A percentile compares a stretch with the other conserved stretches of the same genome.
These are phyloP conservation scores for Hyphodiscus sp. DNA, from an alignment of 2,329 filamentous ascomycete genomes.

Conservation along the genomic window DNA sequence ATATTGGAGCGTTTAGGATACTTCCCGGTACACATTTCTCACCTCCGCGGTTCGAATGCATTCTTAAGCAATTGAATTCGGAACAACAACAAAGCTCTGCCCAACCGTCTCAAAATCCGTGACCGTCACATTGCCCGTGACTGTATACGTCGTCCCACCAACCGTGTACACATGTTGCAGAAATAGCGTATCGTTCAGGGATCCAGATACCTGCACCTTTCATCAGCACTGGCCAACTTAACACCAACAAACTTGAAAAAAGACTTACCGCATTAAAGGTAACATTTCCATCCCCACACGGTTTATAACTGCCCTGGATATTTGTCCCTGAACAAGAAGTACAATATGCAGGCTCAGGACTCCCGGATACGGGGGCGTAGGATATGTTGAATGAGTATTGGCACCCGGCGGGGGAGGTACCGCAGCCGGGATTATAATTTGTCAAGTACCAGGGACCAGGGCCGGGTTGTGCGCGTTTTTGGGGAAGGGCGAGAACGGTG, in stretches of 20 bases:
- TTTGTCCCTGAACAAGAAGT: not conserved
- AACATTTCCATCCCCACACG: not conserved
- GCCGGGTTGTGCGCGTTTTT: not conserved
- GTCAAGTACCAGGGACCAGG: not conserved
- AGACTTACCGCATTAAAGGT: not conserved
- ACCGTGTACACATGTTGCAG: not conserved
- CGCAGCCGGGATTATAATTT: not conserved
- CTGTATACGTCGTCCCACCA: not conserved
- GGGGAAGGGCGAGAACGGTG: not conserved
- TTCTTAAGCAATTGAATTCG: not conserved
- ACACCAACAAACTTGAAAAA: too few species aligned
- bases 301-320: not conserved
- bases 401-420: not conserved
- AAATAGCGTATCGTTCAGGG: not conserved
- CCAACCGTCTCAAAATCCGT: not conserved
- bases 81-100: not conserved
- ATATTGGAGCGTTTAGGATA: too few species aligned
- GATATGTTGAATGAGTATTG: not conserved
- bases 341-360: not conserved
- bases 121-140: not conserved
- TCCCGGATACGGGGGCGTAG: not conserved
- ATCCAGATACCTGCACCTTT: too few species aligned
- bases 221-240: too few species aligned
- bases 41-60: not conserved
- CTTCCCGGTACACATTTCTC: not conserved